Evolutionary conservation across 1,284 basidiomycete species (phyloP).

Genomic region (Gymnopus androsaceus): DNA sequence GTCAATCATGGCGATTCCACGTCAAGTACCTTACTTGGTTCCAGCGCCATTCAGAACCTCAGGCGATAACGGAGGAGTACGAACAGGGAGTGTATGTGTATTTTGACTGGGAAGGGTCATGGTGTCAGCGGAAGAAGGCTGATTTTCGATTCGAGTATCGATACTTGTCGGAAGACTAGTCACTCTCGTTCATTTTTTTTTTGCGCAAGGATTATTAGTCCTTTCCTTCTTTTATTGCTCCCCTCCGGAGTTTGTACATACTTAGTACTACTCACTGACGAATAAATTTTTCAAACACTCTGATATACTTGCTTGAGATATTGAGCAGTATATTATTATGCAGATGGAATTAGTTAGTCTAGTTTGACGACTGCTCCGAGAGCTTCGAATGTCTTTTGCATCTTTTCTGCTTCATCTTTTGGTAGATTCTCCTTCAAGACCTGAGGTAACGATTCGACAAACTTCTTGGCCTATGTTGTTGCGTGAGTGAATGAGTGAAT

Average conservation of each 20-base stretch:
- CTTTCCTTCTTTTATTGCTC: not conserved
- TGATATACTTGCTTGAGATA: no score
- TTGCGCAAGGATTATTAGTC: conserved; percentile 19
- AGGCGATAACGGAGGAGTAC: conserved; percentile 98
- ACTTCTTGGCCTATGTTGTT: conserved; percentile 89
- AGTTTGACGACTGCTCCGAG: conserved; percentile 89
- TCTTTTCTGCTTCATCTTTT: conserved; percentile 98
- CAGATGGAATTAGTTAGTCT: conserved; percentile 51
- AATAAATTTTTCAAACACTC: not conserved
- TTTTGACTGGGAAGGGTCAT: conserved; percentile 96
- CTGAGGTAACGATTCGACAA: conserved; percentile 95
- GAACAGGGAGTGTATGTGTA: conserved; percentile 98
- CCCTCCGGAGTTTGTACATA: not conserved
- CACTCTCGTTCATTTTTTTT: conserved; percentile 10
- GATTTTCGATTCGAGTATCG: conserved; percentile 97
- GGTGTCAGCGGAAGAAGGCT: conserved; percentile 98
- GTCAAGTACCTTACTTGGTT: conserved; percentile 99
- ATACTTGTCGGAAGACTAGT: conserved; percentile 84
- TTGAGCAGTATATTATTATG: conserved; percentile 3
- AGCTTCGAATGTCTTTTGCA: conserved; percentile 87
- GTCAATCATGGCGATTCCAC: conserved; percentile 99
- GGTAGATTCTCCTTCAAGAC: conserved; percentile 93
- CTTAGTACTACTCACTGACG: not conserved
- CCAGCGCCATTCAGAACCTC: conserved; percentile 98
- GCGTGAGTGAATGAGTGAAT: not conserved